A percentile compares a stretch with the other conserved stretches of the same genome.
Evolutionary conservation across 768 basidiomycete species (phyloP).

Genomic region (Naganishia antarctica): DNA sequence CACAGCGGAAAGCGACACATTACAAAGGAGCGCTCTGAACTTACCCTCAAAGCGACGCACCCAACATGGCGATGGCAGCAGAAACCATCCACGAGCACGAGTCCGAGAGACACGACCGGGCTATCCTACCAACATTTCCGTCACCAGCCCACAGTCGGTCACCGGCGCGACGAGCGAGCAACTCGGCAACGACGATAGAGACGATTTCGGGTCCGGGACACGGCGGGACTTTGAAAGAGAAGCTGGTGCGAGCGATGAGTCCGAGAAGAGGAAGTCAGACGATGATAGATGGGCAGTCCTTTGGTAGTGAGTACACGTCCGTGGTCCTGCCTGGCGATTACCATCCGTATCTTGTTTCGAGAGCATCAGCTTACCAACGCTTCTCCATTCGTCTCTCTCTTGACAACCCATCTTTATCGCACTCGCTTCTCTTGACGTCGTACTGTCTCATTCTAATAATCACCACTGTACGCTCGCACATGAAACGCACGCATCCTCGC

Average conservation of each 20-base stretch:
- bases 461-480: neutral
- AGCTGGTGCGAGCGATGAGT: conserved; percentile 10
- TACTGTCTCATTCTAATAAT: neutral
- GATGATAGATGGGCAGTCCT: conserved; percentile 9
- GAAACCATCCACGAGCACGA: conserved; percentile 19
- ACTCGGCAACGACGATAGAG: conserved; percentile 1
- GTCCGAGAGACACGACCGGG: conserved; percentile 8
- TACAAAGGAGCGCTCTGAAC: neutral
- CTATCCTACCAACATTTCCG: conserved; percentile 10
- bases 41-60: neutral
- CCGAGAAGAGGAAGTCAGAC: conserved; percentile 20
- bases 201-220: neutral
- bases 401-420: too few relatives aligned
- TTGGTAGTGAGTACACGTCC: conserved; percentile 15
- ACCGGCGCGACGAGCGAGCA: conserved; percentile 11
- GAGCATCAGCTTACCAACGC: too few relatives aligned
- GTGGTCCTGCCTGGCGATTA: neutral
- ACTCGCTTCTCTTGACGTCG: neutral
- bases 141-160: conserved; percentile 12
- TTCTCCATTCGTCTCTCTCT: too few relatives aligned
- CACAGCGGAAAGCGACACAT: too few relatives aligned
- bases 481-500: neutral
- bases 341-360: too few relatives aligned
- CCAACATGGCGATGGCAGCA: conserved; percentile 13
- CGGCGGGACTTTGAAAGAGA: neutral